A percentile compares a stretch with the other conserved stretches of the same genome.
Conservation (phyloP, 2,329 filamentous ascomycete genomes). For the Diaporthe vaccinii region DNA sequence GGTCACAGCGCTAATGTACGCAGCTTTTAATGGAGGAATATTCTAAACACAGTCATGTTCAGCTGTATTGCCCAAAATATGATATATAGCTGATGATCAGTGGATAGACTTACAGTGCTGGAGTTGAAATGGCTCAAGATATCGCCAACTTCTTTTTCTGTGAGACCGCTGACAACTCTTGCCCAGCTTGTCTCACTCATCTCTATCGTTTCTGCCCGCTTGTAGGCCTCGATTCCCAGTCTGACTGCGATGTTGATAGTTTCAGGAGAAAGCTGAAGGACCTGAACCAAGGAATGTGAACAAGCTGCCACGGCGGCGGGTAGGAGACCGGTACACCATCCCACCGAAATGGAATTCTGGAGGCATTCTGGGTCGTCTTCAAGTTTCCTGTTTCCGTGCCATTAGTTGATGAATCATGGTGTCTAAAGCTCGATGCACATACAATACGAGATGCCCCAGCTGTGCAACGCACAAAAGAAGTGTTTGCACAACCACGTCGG, state of each 20-base stretch:
- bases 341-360: neutral
- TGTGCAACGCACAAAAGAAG: slow-evolving; percentile 20
- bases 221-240: slow-evolving; percentile 1
- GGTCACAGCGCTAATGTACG: slow-evolving; percentile 8
- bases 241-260: neutral
- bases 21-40: neutral
- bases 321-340: slow-evolving; percentile 15
- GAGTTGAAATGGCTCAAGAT: neutral
- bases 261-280: neutral
- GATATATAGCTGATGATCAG: accelerated
- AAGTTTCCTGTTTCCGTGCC: neutral
- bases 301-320: slow-evolving; percentile 13
- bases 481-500: slow-evolving; percentile 11
- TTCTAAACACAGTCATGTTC: neutral
- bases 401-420: neutral
- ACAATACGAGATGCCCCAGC: slow-evolving; percentile 19
- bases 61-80: accelerated
- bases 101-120: neutral
- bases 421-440: neutral
- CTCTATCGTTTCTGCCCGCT: slow-evolving; percentile 12
- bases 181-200: neutral
- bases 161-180: slow-evolving; percentile 11
- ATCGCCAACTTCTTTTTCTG: neutral
- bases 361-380: slow-evolving; percentile 18
- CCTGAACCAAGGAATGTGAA: slow-evolving; percentile 13